Evolutionary conservation across 208 protist genomes (phyloP).

Genomic region (Leishmania tropica): DNA sequence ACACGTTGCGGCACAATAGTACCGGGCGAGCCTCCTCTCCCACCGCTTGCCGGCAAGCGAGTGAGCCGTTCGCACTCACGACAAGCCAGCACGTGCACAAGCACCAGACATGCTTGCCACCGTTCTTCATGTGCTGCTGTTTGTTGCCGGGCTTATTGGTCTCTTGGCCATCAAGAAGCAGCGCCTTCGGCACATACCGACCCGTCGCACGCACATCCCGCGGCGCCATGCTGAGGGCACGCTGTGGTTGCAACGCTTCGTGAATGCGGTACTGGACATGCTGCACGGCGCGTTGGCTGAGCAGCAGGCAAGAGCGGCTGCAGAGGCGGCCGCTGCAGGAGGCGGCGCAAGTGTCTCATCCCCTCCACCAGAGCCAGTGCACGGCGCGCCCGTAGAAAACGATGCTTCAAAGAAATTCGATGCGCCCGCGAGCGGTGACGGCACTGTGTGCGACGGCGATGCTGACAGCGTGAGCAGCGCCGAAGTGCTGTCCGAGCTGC

Average conservation of each 20-base stretch:
- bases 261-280: slow-evolving; percentile 68
- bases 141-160: slow-evolving; percentile 31
- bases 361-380: not conserved
- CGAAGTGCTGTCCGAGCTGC: slow-evolving; percentile 19
- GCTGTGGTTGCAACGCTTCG: slow-evolving; percentile 73
- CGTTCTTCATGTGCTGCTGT: slow-evolving; percentile 31
- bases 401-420: not conserved
- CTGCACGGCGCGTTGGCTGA: slow-evolving; percentile 36
- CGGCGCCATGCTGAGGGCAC: slow-evolving; percentile 75
- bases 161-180: slow-evolving; percentile 69
- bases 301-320: slow-evolving; percentile 10
- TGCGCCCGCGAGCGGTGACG: not conserved
- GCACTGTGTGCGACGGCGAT: slow-evolving; percentile 3
- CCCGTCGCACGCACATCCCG: slow-evolving; percentile 74
- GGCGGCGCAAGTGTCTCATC: not conserved
- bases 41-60: not conserved
- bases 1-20: not conserved
- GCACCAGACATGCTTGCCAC: slow-evolving; percentile 22
- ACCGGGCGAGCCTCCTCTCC: not conserved
- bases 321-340: slow-evolving; percentile 8
- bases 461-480: slow-evolving; percentile 12
- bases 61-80: not conserved
- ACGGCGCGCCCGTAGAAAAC: not conserved
- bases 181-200: slow-evolving; percentile 72
- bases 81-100: not conserved